Evolutionary conservation across 106 monocot species (phyloP).

Genomic region (Amphibolis antarctica): DNA sequence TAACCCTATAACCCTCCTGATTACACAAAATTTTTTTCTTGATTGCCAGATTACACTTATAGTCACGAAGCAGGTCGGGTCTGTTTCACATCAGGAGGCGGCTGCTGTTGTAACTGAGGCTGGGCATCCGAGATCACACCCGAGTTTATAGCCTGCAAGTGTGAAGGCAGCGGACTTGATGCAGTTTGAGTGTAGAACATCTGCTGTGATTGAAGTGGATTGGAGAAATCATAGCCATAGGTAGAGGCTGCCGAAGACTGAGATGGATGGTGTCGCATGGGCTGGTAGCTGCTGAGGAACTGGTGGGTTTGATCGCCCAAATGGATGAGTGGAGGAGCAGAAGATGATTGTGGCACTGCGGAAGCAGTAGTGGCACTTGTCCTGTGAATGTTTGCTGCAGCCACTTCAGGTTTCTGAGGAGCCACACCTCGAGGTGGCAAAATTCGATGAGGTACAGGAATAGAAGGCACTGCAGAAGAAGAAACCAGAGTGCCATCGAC

Average conservation of each 20-base stretch:
- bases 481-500: constrained; percentile 4
- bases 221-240: constrained; percentile 40
- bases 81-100: constrained; percentile 18
- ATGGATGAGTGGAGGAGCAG: constrained; percentile 16
- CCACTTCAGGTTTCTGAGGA: constrained; percentile 24
- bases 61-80: constrained; percentile 20
- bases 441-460: constrained; percentile 11
- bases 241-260: constrained; percentile 17
- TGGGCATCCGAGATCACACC: constrained; percentile 2
- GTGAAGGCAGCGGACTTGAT: constrained; percentile 25
- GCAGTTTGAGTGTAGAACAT: constrained; percentile 43
- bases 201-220: constrained; percentile 12
- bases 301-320: constrained; percentile 11
- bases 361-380: constrained; percentile 12
- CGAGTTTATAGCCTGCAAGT: constrained; percentile 33
- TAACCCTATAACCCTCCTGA: constrained; percentile 4
- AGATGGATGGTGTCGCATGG: constrained; percentile 41
- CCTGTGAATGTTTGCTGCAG: constrained; percentile 29
- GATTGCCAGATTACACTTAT: constrained; percentile 3
- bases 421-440: not conserved
- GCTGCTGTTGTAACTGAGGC: constrained; percentile 8
- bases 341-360: constrained; percentile 9
- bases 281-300: constrained; percentile 40
- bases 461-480: constrained; percentile 11
- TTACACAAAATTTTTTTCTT: too few species aligned